Conservation (phyloP, 2,329 filamentous ascomycete species). For the Colletotrichum sp. region DNA sequence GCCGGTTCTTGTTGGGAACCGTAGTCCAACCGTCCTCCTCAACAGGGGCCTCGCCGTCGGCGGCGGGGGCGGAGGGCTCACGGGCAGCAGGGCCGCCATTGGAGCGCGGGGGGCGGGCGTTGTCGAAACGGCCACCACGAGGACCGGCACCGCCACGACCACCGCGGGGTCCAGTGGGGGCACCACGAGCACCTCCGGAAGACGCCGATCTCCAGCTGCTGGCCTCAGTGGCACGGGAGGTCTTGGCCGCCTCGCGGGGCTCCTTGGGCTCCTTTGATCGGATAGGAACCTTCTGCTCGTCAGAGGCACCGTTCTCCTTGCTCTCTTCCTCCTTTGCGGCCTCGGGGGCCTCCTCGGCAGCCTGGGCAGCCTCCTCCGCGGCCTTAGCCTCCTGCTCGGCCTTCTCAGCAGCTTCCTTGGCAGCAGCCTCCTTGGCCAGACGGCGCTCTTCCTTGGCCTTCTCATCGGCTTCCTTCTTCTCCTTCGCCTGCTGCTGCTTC, state of each 20-base stretch:
- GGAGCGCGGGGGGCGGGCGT: slow-evolving; percentile 50
- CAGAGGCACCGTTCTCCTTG: slow-evolving; percentile 37
- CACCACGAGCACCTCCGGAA: slow-evolving; percentile 52
- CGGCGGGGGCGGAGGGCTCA: slow-evolving; percentile 39
- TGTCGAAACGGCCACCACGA: slow-evolving; percentile 50
- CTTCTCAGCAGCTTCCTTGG: slow-evolving; percentile 61
- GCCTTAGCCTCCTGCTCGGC: slow-evolving; percentile 39
- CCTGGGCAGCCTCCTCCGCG: slow-evolving; percentile 28
- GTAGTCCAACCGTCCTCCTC: slow-evolving; percentile 72
- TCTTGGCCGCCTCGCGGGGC: slow-evolving; percentile 48
- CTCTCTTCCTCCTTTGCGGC: slow-evolving; percentile 32
- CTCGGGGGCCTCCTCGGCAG: slow-evolving; percentile 34
- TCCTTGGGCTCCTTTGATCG: slow-evolving; percentile 46
- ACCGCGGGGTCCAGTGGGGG: slow-evolving; percentile 42
- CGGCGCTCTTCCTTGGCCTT: slow-evolving; percentile 80
- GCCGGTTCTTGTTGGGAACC: slow-evolving; percentile 39
- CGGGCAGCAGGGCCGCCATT: slow-evolving; percentile 50
- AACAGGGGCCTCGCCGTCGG: slow-evolving; percentile 35
- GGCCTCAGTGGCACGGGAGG: slow-evolving; percentile 60
- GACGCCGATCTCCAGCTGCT: slow-evolving; percentile 65
- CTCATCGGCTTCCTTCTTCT: slow-evolving; percentile 88
- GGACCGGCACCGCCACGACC: slow-evolving; percentile 44
- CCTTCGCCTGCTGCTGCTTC: slow-evolving; percentile 72
- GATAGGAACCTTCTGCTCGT: slow-evolving; percentile 54
- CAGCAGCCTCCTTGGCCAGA: slow-evolving; percentile 68